A percentile compares a stretch with the other conserved stretches of the same genome.
Evolutionary conservation across 768 basidiomycete species (phyloP).

Genomic region (Neoboletus subvelutipes): DNA sequence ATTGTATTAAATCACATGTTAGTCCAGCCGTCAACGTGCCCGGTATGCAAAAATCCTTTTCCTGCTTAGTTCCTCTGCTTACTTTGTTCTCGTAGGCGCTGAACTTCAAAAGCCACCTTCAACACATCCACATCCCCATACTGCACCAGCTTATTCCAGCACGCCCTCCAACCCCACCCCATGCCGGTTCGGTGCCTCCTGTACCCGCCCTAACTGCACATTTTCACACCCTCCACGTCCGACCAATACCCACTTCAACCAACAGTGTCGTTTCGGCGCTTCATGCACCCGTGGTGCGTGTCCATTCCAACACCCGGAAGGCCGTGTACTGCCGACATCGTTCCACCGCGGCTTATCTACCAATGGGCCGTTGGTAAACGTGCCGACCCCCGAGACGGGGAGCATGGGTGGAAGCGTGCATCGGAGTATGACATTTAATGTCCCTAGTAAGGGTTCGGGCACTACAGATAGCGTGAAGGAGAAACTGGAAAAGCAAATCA

Average conservation of each 20-base stretch:
- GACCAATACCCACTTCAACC: slow-evolving; percentile 37
- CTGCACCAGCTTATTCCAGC: slow-evolving; percentile 30
- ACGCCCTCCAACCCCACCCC: slow-evolving; percentile 36
- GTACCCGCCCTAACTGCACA: slow-evolving; percentile 68
- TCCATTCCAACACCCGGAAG: slow-evolving; percentile 89
- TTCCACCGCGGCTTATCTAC: slow-evolving; percentile 79
- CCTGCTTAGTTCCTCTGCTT: not conserved
- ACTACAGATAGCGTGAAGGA: slow-evolving; percentile 42
- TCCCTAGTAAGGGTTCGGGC: slow-evolving; percentile 26
- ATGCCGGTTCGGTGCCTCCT: slow-evolving; percentile 70
- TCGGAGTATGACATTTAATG: slow-evolving; percentile 70
- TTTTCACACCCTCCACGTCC: slow-evolving; percentile 62
- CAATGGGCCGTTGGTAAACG: slow-evolving; percentile 58
- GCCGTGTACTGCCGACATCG: slow-evolving; percentile 71
- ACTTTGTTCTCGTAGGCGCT: slow-evolving; percentile 23
- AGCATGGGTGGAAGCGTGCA: slow-evolving; percentile 68
- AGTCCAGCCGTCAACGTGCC: slow-evolving; percentile 77
- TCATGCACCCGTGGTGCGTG: slow-evolving; percentile 85
- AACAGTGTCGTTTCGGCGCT: slow-evolving; percentile 80
- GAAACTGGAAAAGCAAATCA: slow-evolving; percentile 51
- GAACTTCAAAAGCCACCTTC: slow-evolving; percentile 38
- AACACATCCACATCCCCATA: slow-evolving; percentile 36
- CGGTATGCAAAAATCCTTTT: slow-evolving; percentile 37
- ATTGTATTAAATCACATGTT: slow-evolving; percentile 89
- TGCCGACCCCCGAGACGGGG: slow-evolving; percentile 62